Evolutionary conservation across 2,329 filamentous ascomycete genomes (phyloP).

Genomic region (Aspergillus aculeatus): DNA sequence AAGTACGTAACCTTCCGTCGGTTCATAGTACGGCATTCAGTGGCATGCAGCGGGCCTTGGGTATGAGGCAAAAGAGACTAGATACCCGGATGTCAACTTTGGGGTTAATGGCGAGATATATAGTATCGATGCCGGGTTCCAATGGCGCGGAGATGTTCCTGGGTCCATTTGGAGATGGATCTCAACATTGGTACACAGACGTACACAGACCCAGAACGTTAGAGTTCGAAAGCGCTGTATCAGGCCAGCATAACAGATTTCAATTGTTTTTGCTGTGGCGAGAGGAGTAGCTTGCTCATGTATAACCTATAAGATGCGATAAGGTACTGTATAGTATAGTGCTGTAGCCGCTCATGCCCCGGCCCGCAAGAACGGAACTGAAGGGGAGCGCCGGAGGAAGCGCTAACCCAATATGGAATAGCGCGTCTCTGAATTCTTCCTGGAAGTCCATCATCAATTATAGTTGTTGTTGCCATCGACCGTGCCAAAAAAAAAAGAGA

Average conservation of each 20-base stretch:
- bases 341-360: too few relatives aligned
- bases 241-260: background rate
- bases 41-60: background rate
- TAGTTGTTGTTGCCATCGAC: constrained; percentile 13
- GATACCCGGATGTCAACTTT: background rate
- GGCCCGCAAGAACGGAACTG: too few relatives aligned
- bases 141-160: background rate
- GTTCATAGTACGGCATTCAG: background rate
- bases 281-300: background rate
- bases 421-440: constrained; percentile 29
- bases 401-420: constrained; percentile 24
- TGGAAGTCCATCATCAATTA: constrained; percentile 17
- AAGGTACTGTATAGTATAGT: too few relatives aligned
- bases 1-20: background rate
- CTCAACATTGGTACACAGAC: background rate
- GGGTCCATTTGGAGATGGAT: background rate
- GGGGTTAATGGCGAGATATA: background rate
- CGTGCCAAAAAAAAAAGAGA: constrained; percentile 21
- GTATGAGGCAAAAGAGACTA: background rate
- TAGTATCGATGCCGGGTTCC: background rate
- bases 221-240: background rate
- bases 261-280: background rate
- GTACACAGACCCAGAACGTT: background rate
- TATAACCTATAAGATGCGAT: background rate
- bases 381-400: background rate